Percentiles rank a stretch among this genome's conserved stretches.
Conservation (phyloP, 2,329 filamentous ascomycete genomes). For the Fusarium pseudoanthophilum region DNA sequence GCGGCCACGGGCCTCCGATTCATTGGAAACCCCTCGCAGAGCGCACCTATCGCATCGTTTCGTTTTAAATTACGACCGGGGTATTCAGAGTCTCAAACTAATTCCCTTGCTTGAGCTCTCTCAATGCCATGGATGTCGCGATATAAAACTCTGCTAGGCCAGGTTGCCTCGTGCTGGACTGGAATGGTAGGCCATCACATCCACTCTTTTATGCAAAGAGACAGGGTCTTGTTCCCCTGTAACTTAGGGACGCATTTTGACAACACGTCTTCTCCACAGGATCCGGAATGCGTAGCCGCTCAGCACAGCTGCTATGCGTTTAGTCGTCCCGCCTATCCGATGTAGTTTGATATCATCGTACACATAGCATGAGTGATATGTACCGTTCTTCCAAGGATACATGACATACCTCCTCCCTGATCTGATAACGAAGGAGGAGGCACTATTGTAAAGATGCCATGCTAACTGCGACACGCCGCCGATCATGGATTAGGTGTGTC, state of each 20-base stretch:
- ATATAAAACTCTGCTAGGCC: constrained; percentile 19
- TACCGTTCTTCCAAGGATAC: not conserved
- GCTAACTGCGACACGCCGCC: not conserved
- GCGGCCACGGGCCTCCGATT: not conserved
- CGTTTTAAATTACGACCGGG: constrained; percentile 27
- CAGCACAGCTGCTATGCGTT: constrained; percentile 2
- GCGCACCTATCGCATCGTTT: constrained; percentile 10
- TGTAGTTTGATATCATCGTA: not conserved
- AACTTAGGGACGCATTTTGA: not conserved
- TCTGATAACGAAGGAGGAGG: not conserved
- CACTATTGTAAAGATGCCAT: not conserved
- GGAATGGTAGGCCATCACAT: not conserved
- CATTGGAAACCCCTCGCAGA: not conserved
- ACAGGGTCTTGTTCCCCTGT: not conserved
- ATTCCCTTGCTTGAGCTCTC: not conserved
- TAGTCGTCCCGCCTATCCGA: constrained; percentile 10
- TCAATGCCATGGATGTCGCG: constrained; percentile 7
- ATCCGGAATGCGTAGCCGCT: constrained; percentile 7
- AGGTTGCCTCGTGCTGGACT: constrained; percentile 3
- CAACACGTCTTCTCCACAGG: constrained; percentile 1
- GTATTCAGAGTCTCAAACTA: constrained; percentile 2
- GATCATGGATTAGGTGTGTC: constrained; percentile 27
- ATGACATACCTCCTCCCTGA: not conserved
- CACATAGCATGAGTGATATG: constrained; percentile 28
- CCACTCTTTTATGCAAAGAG: not conserved